Percentiles rank a stretch among this genome's conserved stretches.
These are phyloP conservation scores for Arthrobotrys musiformis DNA, from an alignment of 2,329 filamentous ascomycete species.

Conservation along the genomic window DNA sequence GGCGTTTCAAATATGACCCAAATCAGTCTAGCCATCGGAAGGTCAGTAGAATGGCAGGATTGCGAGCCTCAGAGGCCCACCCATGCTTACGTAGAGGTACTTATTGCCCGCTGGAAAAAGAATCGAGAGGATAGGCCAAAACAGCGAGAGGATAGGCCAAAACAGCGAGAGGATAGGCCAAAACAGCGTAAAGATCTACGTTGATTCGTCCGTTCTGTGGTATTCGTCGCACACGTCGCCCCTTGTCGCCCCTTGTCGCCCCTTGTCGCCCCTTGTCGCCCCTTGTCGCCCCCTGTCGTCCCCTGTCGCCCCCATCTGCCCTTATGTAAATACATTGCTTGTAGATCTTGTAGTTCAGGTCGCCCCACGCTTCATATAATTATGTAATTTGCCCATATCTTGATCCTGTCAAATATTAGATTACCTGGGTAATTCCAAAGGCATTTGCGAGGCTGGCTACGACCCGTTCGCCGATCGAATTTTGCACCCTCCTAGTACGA, in stretches of 20 bases:
- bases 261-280: not conserved
- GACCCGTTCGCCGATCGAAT: too few species aligned
- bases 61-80: not conserved
- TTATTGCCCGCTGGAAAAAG: not conserved
- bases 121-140: not conserved
- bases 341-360: not conserved
- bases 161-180: too few species aligned
- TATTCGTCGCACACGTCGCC: not conserved
- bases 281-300: not conserved
- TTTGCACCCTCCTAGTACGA: too few species aligned
- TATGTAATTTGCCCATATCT: not conserved
- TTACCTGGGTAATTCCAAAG: too few species aligned
- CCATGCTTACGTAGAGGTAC: not conserved
- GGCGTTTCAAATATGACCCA: not conserved
- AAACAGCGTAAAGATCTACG: not conserved
- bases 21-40: not conserved
- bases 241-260: not conserved
- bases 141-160: too few species aligned
- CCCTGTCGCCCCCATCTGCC: not conserved
- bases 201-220: not conserved
- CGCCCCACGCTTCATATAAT: not conserved
- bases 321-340: not conserved
- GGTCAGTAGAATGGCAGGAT: not conserved
- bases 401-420: not conserved
- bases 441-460: too few species aligned